Conservation (phyloP, 2,329 filamentous ascomycete species). For the Biscogniauxia marginata region DNA sequence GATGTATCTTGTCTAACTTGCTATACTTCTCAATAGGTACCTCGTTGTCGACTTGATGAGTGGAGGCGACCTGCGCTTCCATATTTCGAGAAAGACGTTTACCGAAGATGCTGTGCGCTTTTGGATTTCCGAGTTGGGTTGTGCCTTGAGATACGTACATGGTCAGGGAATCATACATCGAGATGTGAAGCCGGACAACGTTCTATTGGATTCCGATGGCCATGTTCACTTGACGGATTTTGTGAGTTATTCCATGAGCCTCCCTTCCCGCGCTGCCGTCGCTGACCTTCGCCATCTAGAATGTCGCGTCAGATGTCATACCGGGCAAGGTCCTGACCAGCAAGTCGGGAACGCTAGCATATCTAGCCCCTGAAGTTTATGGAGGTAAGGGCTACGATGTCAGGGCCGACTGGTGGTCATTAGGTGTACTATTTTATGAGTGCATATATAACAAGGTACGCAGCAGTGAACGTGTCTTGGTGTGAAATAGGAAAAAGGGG, state of each 20-base stretch:
- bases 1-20: constrained; percentile 17
- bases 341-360: constrained; percentile 94
- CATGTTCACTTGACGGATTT: constrained; percentile 98
- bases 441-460: constrained; percentile 97
- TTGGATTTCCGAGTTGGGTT: constrained; percentile 94
- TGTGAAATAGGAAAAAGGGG: not conserved
- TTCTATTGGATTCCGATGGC: constrained; percentile 81
- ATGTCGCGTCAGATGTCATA: constrained; percentile 91
- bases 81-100: constrained; percentile 96
- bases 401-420: constrained; percentile 97
- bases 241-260: constrained; percentile 51
- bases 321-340: constrained; percentile 82
- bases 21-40: constrained; percentile 73
- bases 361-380: constrained; percentile 94
- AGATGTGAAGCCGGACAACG: constrained; percentile 91
- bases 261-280: constrained; percentile 5
- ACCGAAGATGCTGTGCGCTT: constrained; percentile 96
- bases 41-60: constrained; percentile 98
- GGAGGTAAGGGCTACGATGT: constrained; percentile 83
- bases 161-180: constrained; percentile 84
- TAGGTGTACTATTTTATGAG: constrained; percentile 98
- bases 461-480: constrained; percentile 22
- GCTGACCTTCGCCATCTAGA: constrained; percentile 56
- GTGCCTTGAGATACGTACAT: constrained; percentile 85
- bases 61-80: constrained; percentile 92